Conservation (phyloP, 2,329 filamentous ascomycete species). For the Cladobotryum mycophilum region DNA sequence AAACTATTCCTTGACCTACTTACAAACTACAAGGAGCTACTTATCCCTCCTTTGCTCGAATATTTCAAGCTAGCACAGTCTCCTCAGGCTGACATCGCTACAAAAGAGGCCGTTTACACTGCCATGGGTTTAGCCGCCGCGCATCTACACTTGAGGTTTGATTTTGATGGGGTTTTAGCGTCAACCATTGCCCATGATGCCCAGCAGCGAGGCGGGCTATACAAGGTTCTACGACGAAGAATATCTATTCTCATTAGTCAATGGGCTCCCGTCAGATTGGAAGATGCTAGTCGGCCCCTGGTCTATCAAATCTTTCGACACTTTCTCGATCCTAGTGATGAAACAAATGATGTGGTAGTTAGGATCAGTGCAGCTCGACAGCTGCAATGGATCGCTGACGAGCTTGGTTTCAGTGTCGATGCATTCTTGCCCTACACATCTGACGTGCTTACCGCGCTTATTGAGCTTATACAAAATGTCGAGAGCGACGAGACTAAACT, state of each 20-base stretch:
- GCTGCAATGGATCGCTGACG: slow-evolving; percentile 72
- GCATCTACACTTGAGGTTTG: slow-evolving; percentile 64
- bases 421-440: slow-evolving; percentile 72
- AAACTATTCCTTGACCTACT: slow-evolving; percentile 89
- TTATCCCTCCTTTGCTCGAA: slow-evolving; percentile 70
- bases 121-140: slow-evolving; percentile 82
- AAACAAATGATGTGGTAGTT: slow-evolving; percentile 84
- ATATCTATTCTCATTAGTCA: slow-evolving; percentile 85
- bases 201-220: slow-evolving; percentile 54
- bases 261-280: slow-evolving; percentile 77
- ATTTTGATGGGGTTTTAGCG: slow-evolving; percentile 76
- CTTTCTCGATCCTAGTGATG: slow-evolving; percentile 70
- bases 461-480: slow-evolving; percentile 72
- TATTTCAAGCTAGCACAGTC: slow-evolving; percentile 77
- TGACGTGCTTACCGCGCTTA: slow-evolving; percentile 64
- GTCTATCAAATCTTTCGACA: slow-evolving; percentile 88
- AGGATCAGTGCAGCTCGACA: slow-evolving; percentile 85
- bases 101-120: slow-evolving; percentile 92
- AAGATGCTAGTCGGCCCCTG: slow-evolving; percentile 59
- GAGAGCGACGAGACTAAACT: slow-evolving; percentile 85
- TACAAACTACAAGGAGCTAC: slow-evolving; percentile 76
- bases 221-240: slow-evolving; percentile 78
- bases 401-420: slow-evolving; percentile 72
- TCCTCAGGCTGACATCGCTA: slow-evolving; percentile 60
- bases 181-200: slow-evolving; percentile 73